Evolutionary conservation across 2,329 filamentous ascomycete genomes (phyloP).

Genomic region (Phaeomoniella chlamydospora): DNA sequence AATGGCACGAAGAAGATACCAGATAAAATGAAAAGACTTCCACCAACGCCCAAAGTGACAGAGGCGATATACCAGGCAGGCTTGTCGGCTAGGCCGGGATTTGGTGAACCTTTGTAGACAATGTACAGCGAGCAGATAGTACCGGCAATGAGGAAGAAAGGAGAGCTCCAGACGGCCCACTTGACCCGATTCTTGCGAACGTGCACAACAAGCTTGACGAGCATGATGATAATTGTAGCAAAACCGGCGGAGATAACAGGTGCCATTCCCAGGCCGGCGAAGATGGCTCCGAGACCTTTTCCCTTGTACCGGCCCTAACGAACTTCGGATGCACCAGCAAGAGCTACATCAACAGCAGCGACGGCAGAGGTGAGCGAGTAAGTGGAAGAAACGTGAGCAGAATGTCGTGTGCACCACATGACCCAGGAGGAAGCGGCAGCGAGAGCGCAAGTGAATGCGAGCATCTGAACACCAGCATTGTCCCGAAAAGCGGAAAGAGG

Average conservation of each 20-base stretch:
- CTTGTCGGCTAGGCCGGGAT: slow-evolving; percentile 49
- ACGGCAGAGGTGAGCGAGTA: slow-evolving; percentile 58
- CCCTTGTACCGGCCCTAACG: slow-evolving; percentile 58
- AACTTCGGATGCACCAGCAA: slow-evolving; percentile 45
- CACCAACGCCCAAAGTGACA: slow-evolving; percentile 51
- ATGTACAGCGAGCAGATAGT: slow-evolving; percentile 60
- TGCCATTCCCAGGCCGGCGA: slow-evolving; percentile 57
- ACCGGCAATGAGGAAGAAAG: slow-evolving; percentile 59
- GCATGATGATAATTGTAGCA: slow-evolving; percentile 53
- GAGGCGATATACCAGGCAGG: slow-evolving; percentile 51
- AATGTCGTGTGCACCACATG: slow-evolving; percentile 66
- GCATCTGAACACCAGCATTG: slow-evolving; percentile 52
- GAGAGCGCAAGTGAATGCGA: slow-evolving; percentile 51
- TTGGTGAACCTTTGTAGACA: slow-evolving; percentile 68
- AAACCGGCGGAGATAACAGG: slow-evolving; percentile 53
- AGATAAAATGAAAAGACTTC: slow-evolving; percentile 43
- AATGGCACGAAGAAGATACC: slow-evolving; percentile 62
- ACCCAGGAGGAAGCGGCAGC: slow-evolving; percentile 58
- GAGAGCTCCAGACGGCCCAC: slow-evolving; percentile 60
- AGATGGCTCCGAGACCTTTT: slow-evolving; percentile 57
- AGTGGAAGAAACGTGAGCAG: slow-evolving; percentile 58
- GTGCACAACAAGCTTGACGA: slow-evolving; percentile 60
- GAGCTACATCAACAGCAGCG: slow-evolving; percentile 55
- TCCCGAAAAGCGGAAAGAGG: slow-evolving; percentile 41
- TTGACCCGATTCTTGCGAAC: slow-evolving; percentile 55